These are phyloP conservation scores for Striga hermonthica DNA, from an alignment of 305 asterid genomes.

Conservation along the genomic window DNA sequence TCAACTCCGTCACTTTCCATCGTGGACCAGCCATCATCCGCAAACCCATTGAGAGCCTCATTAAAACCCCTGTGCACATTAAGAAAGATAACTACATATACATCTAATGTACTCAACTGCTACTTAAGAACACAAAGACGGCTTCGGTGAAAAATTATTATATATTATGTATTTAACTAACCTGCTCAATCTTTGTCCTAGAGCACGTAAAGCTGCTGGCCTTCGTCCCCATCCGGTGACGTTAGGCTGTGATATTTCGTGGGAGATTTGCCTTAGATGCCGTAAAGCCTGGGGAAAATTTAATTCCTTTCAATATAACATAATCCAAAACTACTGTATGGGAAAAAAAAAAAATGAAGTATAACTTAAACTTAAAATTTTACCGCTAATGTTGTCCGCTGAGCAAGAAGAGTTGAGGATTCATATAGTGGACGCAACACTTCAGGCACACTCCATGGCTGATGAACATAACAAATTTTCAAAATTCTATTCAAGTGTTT, in stretches of 20 bases:
- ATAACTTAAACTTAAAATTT: not conserved
- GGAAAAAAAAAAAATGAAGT: not conserved
- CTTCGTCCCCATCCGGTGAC: conserved; percentile 90
- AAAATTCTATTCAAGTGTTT: not conserved
- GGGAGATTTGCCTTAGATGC: conserved; percentile 87
- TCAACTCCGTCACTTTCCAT: conserved; percentile 82
- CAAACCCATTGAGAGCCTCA: conserved; percentile 92
- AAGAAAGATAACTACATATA: conserved; percentile 9
- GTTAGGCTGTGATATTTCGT: conserved; percentile 77
- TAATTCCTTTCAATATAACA: not conserved
- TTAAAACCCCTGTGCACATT: conserved; percentile 72
- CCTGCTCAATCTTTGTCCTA: conserved; percentile 92
- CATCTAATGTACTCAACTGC: conserved; percentile 3
- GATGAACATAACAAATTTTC: conserved; percentile 21
- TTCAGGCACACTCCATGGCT: conserved; percentile 99
- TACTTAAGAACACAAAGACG: not conserved
- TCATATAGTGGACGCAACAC: conserved; percentile 90
- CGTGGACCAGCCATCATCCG: conserved; percentile 95
- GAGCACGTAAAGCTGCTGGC: conserved; percentile 92
- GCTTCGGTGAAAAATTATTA: not conserved
- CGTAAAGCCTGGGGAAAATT: conserved; percentile 62
- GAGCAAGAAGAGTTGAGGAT: conserved; percentile 80
- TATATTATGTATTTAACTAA: conserved; percentile 13
- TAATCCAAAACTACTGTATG: not conserved
- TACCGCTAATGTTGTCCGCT: conserved; percentile 91